Base-by-base conservation (phyloP, 2,329 filamentous ascomycete genomes). In the Alternaria triticimaculans region DNA sequence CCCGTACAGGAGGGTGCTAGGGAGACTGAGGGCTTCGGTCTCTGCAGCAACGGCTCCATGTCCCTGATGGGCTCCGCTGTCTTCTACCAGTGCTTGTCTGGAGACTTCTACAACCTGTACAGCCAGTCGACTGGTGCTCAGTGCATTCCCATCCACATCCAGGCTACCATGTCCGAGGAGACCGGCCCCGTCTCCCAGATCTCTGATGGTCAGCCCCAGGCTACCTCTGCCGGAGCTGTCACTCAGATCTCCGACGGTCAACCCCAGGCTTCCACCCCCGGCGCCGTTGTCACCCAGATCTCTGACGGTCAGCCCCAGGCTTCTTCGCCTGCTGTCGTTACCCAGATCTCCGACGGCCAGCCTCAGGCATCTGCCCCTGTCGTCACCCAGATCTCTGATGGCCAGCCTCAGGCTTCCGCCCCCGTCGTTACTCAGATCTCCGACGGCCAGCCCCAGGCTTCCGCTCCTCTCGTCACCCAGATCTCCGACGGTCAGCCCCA, bases 101-200 rank as follows among this genome's bases (percentile, higher is more conserved):
- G 92, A 26, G 80, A 82, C 76, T 95, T 96, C 82, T 93, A 89
- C 85, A 96, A 96, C 84, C 83, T 96, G 25, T 96, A 96, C 80
- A 89, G 94, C 79, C 84, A 87, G 62, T 80, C 86, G 74, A 89
- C 86, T 84, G 92, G 90, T 4, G 79, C 80, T 21, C 92, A 95
- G 79, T 96, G 92, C 81, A 83, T 85, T 21, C 68, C 73, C 30
- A 77, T 80, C 58, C 76, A 77, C 65, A 72, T 80, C 20, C 61
- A 66, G 46, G 72, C 71, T 43, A 69, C 68, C 46, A 64, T 55
- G 56, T 30, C 14, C 11, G 49, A 28, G 12, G 49, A 25, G 11
- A 44, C 53, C n/a, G 64, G 61, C 23, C 43, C 63, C 37, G 66
- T 76, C n/a, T 70, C 74, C 5, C 71, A 77, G 67, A 73, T 76